These are phyloP conservation scores for Ascoidea tarda DNA, from an alignment of 805 yeast species.

Conservation along the genomic window DNA sequence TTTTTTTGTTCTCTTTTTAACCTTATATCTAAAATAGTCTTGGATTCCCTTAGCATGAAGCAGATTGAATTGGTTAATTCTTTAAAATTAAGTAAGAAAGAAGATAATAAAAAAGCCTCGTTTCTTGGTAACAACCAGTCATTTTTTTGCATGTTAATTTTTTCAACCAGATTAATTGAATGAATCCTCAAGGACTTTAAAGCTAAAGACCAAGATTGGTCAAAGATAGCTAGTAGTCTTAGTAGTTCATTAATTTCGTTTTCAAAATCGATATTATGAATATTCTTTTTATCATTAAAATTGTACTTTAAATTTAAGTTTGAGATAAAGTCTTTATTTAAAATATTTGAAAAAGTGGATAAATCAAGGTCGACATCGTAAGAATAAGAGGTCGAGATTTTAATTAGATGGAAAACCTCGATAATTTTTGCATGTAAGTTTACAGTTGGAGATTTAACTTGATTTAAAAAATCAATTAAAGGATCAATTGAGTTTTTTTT, in stretches of 20 bases:
- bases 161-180: not conserved
- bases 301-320: constrained; percentile 2
- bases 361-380: constrained; percentile 23
- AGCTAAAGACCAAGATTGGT: constrained; percentile 19
- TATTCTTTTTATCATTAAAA: constrained; percentile 6
- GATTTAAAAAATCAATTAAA: constrained; percentile 17
- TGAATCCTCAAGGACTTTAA: constrained; percentile 16
- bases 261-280: constrained; percentile 15
- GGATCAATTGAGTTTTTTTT: constrained; percentile 12
- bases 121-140: constrained; percentile 29
- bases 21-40: constrained; percentile 18
- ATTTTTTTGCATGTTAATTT: constrained; percentile 4
- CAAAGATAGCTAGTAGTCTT: constrained; percentile 21
- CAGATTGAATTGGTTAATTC: constrained; percentile 21
- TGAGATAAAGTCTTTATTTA: not conserved
- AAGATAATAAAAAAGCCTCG: constrained; percentile 33
- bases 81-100: constrained; percentile 32
- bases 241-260: constrained; percentile 14
- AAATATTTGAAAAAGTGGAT: not conserved
- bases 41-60: constrained; percentile 18
- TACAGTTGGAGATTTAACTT: constrained; percentile 19
- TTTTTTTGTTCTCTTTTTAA: constrained; percentile 20
- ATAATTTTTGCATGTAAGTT: constrained; percentile 21
- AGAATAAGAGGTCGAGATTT: constrained; percentile 21
- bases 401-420: constrained; percentile 19